Base-by-base conservation (phyloP, 2,329 filamentous ascomycete genomes). In the Botrytis paeoniae region DNA sequence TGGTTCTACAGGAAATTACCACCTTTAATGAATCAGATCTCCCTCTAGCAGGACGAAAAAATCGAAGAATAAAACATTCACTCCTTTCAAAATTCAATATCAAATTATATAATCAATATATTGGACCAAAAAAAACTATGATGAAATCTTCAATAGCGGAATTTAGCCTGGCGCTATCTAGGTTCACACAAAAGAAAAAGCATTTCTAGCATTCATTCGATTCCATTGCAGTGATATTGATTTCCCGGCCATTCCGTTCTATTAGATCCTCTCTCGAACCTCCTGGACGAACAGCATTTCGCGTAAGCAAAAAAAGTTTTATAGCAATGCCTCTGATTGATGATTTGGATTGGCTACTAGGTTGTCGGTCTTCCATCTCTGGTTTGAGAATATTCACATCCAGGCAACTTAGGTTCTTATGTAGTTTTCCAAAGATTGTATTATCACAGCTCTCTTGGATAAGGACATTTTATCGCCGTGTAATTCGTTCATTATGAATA, bases 41-140 rank as follows among this genome's bases (percentile, higher is more conserved):
- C 51, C 6, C 51, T 54, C 25, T 6, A 3, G 48, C 25, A n/a
- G 25, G 48, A n/a, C 25, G 12, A n/a, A 18, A 8, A n/a, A 29
- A 29, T 54, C 1, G 51, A 29, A 54, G 5, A 54, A 16, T 29
- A 29, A 54, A 29, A 7, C 3, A 54, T 29, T 29, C 51, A 54
- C 51, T 54, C 51, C 12, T 54, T 29, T 54, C n/a, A 54, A 54
- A n/a, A n/a, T 51, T 14, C n/a, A 54, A 4, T n/a, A 54, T 29
- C n/a, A 29, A 54, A 18, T 54, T 1, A 18, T 16, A 54, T 8
- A 29, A 29, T 16, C 25, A 29, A 54, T 54, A 16, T 29, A 1
- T 16, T 29, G 51, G n/a, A 16, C 6, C 0, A 54, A 3, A 54
- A 29, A 16, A 7, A 0, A n/a, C 12, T 1, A 48, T 7, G 6